A percentile compares a stretch with the other conserved stretches of the same genome.
Conservation (phyloP, 345 rosid genomes). For the Heritiera littoralis region DNA sequence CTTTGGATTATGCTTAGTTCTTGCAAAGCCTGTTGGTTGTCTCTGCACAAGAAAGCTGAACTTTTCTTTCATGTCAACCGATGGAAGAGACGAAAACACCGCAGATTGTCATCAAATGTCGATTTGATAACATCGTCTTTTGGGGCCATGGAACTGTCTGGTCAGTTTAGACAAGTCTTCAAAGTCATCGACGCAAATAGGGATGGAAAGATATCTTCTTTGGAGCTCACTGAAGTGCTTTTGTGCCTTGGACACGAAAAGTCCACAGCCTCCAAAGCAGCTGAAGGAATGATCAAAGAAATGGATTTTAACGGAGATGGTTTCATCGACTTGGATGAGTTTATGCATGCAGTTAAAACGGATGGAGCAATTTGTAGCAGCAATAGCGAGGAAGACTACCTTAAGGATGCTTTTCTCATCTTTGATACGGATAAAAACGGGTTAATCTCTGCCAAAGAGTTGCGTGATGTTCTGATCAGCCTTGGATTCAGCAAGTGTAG, state of each 20-base stretch:
- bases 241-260: slow-evolving; percentile 35
- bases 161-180: slow-evolving; percentile 47
- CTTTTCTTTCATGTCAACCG: slow-evolving; percentile 2
- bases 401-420: slow-evolving; percentile 48
- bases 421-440: slow-evolving; percentile 48
- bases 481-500: slow-evolving; percentile 39
- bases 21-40: slow-evolving; percentile 25
- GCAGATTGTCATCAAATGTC: slow-evolving; percentile 22
- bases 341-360: slow-evolving; percentile 23
- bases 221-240: slow-evolving; percentile 45
- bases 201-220: slow-evolving; percentile 51
- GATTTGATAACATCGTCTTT: slow-evolving; percentile 28
- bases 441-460: slow-evolving; percentile 49
- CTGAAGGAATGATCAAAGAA: slow-evolving; percentile 39
- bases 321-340: slow-evolving; percentile 44
- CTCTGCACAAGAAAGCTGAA: slow-evolving; percentile 20
- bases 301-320: slow-evolving; percentile 60
- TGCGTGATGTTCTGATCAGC: slow-evolving; percentile 37
- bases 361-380: not conserved
- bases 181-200: slow-evolving; percentile 45
- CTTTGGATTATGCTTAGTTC: slow-evolving; percentile 23
- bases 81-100: slow-evolving; percentile 11
- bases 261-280: slow-evolving; percentile 35
- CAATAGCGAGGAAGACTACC: slow-evolving; percentile 23
- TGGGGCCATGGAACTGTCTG: slow-evolving; percentile 35